Evolutionary conservation across 208 protist species (phyloP), one percentile per base, ranked within the genome.

Genomic region (Acanthamoeba rhysodes): DNA sequence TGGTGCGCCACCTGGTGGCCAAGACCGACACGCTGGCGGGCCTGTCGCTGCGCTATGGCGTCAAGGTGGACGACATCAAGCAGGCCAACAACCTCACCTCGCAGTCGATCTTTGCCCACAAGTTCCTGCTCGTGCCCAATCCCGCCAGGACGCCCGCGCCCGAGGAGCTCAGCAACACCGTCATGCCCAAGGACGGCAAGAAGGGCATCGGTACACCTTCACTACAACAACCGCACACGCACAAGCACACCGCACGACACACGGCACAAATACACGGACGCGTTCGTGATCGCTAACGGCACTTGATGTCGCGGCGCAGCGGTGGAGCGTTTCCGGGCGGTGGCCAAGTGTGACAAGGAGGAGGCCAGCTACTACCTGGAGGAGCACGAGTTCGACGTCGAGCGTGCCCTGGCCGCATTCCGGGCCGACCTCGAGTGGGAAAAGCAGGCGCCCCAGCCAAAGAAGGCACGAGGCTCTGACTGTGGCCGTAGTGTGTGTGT

Each of bases 51-150:
- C 55, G 64, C 55, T 92, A 92, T 14, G 85, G 85, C 37, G 64
- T 92, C 55, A 92, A 92, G 45, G 85, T 92, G 18, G 85, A 92
- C 41, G 85, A 92, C n/a, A 92, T 92, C 55, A 92, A 92, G 64
- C 48, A 55, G 37, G 59, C 64, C 59, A 92, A 92, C 59, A 92
- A 92, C 29, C 85, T 92, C 64, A 92, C 85, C 27, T 72, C 48
- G 20, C 55, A 92, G 59, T 64, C 85, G 12, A 92, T 92, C 29
- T 92, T 92, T 9, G 85, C 29, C 14, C 59, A 92, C 57, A 92
- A 92, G 64, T 92, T 41, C 45, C 37, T 92, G 27, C 55, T 92
- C 27, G 24, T 92, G 16, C 85, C 85, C 29, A 92, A 92, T n/a
- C 85, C 85, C 14, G 32, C 55, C 10, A 20, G 85, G 57, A 29